phyloP scores from a whole-genome alignment of 768 basidiomycete genomes.

The Floccularia luteovirens region DNA sequence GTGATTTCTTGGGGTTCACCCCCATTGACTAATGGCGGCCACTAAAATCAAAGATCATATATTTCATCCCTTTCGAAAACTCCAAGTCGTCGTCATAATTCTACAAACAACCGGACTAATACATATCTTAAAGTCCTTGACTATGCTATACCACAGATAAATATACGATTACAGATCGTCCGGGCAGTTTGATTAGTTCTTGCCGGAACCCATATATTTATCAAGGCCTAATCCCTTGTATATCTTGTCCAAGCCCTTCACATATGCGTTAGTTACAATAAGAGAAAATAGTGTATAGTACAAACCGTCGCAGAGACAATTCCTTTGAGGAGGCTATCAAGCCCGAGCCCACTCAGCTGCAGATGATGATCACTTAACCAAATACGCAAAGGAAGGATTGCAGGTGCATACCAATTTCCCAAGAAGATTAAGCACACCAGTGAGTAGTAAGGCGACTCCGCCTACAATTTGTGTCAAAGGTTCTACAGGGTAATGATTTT shows the following conservation, averaged over 20 bases:
- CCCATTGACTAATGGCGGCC: too few species aligned
- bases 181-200: slow-evolving; percentile 11
- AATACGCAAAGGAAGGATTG: too few species aligned
- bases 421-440: slow-evolving; percentile 26
- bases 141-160: too few species aligned
- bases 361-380: not conserved
- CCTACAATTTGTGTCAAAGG: slow-evolving; percentile 29
- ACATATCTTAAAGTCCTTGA: too few species aligned
- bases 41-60: too few species aligned
- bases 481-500: slow-evolving; percentile 11
- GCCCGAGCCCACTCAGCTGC: slow-evolving; percentile 21
- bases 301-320: slow-evolving; percentile 21
- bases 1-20: too few species aligned
- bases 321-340: slow-evolving; percentile 22
- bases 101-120: too few species aligned
- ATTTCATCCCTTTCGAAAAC: too few species aligned
- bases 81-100: too few species aligned
- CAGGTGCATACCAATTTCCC: slow-evolving; percentile 14
- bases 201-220: slow-evolving; percentile 13
- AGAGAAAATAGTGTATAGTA: not conserved
- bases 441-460: slow-evolving; percentile 25
- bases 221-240: slow-evolving; percentile 24
- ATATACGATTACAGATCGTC: too few species aligned
- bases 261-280: not conserved
- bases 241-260: slow-evolving; percentile 25